Percentiles rank a stretch among this genome's conserved stretches.
Evolutionary conservation across 305 asterid genomes (phyloP).

Genomic region (Petunia hybrid): DNA sequence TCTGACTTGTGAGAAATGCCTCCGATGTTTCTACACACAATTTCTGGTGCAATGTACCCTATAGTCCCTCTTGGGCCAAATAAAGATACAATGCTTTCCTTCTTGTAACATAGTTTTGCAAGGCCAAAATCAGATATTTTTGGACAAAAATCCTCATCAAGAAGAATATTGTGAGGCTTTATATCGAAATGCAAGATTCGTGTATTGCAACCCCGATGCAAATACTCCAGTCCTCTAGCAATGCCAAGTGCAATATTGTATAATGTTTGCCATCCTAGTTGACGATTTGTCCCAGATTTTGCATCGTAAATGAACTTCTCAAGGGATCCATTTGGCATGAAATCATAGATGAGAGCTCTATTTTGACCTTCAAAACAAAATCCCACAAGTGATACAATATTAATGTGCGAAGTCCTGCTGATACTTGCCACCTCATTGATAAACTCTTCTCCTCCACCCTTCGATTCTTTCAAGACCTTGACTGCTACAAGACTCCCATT

Average conservation of each 20-base stretch:
- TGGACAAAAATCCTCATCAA: slow-evolving; percentile 30
- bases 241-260: slow-evolving; percentile 35
- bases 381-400: slow-evolving; percentile 35
- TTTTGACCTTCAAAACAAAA: slow-evolving; percentile 35
- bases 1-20: slow-evolving; percentile 35
- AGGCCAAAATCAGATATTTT: slow-evolving; percentile 41
- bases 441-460: slow-evolving; percentile 31
- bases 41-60: slow-evolving; percentile 35
- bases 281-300: not conserved
- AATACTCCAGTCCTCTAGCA: slow-evolving; percentile 37
- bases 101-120: slow-evolving; percentile 30
- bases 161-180: slow-evolving; percentile 39
- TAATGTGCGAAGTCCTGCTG: slow-evolving; percentile 34
- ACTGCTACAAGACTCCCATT: slow-evolving; percentile 33
- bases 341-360: slow-evolving; percentile 35
- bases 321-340: slow-evolving; percentile 36
- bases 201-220: slow-evolving; percentile 36
- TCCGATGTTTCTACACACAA: slow-evolving; percentile 33
- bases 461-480: slow-evolving; percentile 31
- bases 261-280: slow-evolving; percentile 32
- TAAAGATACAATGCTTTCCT: slow-evolving; percentile 31
- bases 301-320: slow-evolving; percentile 32
- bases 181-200: slow-evolving; percentile 36
- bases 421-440: slow-evolving; percentile 38
- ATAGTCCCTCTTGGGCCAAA: slow-evolving; percentile 28